Percentiles rank a stretch among this genome's conserved stretches.
Evolutionary conservation across 2,329 filamentous ascomycete genomes (phyloP).

Genomic region (Dryadomyces sulphureus): DNA sequence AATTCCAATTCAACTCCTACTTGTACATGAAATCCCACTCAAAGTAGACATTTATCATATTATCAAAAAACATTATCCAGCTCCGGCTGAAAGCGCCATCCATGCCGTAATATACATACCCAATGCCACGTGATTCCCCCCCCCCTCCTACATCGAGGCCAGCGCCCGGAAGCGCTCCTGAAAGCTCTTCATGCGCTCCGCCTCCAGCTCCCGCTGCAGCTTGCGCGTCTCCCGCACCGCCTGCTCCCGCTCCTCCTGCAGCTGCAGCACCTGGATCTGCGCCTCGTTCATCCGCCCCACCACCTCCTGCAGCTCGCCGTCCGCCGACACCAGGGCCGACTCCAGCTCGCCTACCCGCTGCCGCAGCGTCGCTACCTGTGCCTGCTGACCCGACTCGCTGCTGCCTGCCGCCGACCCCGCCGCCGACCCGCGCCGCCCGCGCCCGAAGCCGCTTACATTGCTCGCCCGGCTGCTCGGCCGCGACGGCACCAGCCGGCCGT

Average conservation of each 20-base stretch:
- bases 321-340: constrained; percentile 59
- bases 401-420: not conserved
- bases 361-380: constrained; percentile 62
- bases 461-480: constrained; percentile 21
- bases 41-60: not conserved
- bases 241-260: constrained; percentile 62
- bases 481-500: constrained; percentile 13
- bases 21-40: not conserved
- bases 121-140: no score
- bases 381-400: constrained; percentile 51
- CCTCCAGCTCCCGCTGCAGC: constrained; percentile 52
- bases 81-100: not conserved
- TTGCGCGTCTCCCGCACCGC: constrained; percentile 56
- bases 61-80: not conserved
- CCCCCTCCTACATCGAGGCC: not conserved
- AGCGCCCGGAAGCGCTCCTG: constrained; percentile 24
- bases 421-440: not conserved
- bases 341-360: constrained; percentile 74
- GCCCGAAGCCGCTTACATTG: constrained; percentile 16
- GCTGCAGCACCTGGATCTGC: constrained; percentile 67
- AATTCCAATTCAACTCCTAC: no score
- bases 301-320: constrained; percentile 71
- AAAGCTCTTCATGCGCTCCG: constrained; percentile 44
- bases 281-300: constrained; percentile 69
- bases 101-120: not conserved